Percentiles rank a stretch among this genome's conserved stretches.
phyloP scores from a whole-genome alignment of 768 basidiomycete species.

The Serendipita sp. region DNA sequence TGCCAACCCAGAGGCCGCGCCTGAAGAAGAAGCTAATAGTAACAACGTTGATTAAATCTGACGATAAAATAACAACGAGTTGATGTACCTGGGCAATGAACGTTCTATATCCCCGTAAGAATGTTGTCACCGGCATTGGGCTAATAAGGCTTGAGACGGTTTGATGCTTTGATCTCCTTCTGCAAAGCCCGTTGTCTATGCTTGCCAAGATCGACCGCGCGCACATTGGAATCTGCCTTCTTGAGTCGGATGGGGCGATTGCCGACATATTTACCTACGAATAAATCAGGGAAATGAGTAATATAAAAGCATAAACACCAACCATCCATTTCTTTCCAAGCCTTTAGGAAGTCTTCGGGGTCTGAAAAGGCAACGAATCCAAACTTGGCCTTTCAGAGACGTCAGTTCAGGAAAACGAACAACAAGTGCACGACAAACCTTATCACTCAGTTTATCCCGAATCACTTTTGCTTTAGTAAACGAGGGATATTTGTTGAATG shows the following conservation, averaged over 20 bases:
- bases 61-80: slow-evolving; percentile 11
- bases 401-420: not conserved
- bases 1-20: slow-evolving; percentile 6
- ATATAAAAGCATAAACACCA: slow-evolving; percentile 16
- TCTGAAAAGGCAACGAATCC: slow-evolving; percentile 97
- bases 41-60: slow-evolving; percentile 8
- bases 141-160: slow-evolving; percentile 62
- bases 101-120: no score
- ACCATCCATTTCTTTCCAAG: slow-evolving; percentile 99
- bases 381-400: slow-evolving; percentile 59
- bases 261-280: slow-evolving; percentile 87
- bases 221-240: slow-evolving; percentile 80
- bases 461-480: slow-evolving; percentile 95
- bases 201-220: slow-evolving; percentile 86
- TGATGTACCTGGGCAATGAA: slow-evolving; percentile 1
- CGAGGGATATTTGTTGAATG: slow-evolving; percentile 84
- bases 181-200: slow-evolving; percentile 84
- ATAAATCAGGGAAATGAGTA: not conserved
- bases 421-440: slow-evolving; percentile 33
- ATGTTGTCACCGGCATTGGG: not conserved
- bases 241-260: slow-evolving; percentile 93
- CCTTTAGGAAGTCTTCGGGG: slow-evolving; percentile 93
- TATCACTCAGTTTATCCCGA: slow-evolving; percentile 55
- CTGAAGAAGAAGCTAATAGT: slow-evolving; percentile 9
- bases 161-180: slow-evolving; percentile 79